phyloP scores from a whole-genome alignment of 1,284 basidiomycete genomes.

The Pterulicium gracile region DNA sequence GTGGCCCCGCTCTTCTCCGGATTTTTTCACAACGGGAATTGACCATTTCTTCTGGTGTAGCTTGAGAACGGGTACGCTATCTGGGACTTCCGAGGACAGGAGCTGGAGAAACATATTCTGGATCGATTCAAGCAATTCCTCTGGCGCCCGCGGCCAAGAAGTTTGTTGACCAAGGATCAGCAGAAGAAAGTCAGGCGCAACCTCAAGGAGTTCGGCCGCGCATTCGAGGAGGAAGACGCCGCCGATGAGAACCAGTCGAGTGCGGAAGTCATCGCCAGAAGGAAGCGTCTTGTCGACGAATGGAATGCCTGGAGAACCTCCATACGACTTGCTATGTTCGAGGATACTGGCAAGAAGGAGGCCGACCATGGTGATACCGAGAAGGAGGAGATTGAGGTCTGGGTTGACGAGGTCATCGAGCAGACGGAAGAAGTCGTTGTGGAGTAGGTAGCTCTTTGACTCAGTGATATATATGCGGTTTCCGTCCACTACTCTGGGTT shows the following conservation, averaged over 20 bases:
- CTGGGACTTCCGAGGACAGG: constrained; percentile 97
- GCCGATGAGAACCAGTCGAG: constrained; percentile 91
- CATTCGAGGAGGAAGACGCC: constrained; percentile 96
- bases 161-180: constrained; percentile 81
- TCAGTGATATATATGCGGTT: constrained; percentile 17
- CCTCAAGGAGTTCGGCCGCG: constrained; percentile 84
- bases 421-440: constrained; percentile 77
- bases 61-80: constrained; percentile 95
- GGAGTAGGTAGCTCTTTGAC: constrained; percentile 27
- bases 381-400: constrained; percentile 83
- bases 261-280: constrained; percentile 85
- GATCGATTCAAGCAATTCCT: constrained; percentile 99
- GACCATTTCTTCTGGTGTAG: constrained; percentile 28
- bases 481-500: constrained; percentile 15
- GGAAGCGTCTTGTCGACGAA: constrained; percentile 90
- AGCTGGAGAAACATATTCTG: constrained; percentile 79
- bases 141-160: constrained; percentile 91
- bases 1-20: constrained; percentile 9
- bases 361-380: constrained; percentile 43
- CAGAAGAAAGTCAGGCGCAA: constrained; percentile 86
- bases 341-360: constrained; percentile 32
- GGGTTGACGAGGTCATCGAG: constrained; percentile 86
- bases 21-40: not conserved
- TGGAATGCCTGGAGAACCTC: constrained; percentile 92
- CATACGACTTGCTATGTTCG: constrained; percentile 48